Evolutionary conservation across 805 yeast species (phyloP).

Genomic region (fission yeast (Schizosaccharomyces pombe)): DNA sequence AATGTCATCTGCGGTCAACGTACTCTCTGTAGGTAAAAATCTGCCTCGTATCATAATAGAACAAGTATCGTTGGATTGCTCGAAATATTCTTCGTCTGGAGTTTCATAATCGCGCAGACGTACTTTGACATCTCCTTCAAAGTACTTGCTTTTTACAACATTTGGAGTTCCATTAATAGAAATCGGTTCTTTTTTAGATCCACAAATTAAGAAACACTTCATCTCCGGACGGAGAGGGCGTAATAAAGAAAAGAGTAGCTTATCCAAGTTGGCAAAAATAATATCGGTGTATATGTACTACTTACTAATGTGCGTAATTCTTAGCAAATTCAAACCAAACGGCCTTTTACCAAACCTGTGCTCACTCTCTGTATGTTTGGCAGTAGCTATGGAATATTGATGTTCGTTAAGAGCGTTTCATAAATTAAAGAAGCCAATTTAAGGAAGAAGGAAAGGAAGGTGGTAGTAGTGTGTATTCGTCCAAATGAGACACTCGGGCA

Average conservation of each 20-base stretch:
- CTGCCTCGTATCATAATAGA: neutral
- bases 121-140: neutral
- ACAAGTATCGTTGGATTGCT: neutral
- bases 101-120: neutral
- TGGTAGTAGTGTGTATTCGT: too few species aligned
- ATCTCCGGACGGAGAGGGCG: neutral
- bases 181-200: neutral
- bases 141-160: neutral
- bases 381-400: too few species aligned
- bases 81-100: neutral
- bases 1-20: constrained; percentile 18
- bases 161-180: neutral
- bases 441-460: too few species aligned
- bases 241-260: neutral
- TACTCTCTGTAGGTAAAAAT: neutral
- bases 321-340: too few species aligned
- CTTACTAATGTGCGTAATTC: too few species aligned
- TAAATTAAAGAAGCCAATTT: too few species aligned
- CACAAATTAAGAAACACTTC: neutral
- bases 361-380: too few species aligned
- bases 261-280: neutral
- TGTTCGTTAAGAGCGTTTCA: too few species aligned
- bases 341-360: too few species aligned
- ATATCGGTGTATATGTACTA: too few species aligned
- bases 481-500: too few species aligned